These are phyloP conservation scores for Parafenestella ontariensis DNA, from an alignment of 2,329 filamentous ascomycete species.

Conservation along the genomic window DNA sequence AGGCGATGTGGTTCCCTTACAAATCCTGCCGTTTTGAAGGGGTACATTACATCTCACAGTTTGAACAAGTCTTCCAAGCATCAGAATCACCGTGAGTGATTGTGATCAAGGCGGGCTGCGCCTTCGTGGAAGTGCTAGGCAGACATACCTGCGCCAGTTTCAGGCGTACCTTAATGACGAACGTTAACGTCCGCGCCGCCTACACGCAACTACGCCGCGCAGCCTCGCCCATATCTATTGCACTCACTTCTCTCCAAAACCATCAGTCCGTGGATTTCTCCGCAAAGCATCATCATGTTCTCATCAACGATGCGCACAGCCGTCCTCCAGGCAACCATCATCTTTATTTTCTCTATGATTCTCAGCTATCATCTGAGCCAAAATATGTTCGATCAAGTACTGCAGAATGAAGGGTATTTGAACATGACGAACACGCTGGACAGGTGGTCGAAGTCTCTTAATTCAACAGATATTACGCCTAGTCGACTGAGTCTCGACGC, in stretches of 20 bases:
- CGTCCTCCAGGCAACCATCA: conserved; percentile 18
- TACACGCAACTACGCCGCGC: not conserved
- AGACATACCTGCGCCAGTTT: not conserved
- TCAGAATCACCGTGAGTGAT: no score
- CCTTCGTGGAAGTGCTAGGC: not conserved
- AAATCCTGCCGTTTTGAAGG: no score
- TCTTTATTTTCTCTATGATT: conserved; percentile 7
- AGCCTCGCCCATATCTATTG: not conserved
- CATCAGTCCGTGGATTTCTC: not conserved
- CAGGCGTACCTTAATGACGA: no score
- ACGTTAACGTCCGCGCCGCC: not conserved
- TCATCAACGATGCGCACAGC: conserved; percentile 17
- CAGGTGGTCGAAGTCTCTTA: not conserved
- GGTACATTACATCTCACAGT: no score
- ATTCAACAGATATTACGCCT: not conserved
- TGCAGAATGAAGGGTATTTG: conserved; percentile 5
- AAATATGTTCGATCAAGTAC: conserved; percentile 9
- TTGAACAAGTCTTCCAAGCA: not conserved
- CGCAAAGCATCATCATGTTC: conserved; percentile 3
- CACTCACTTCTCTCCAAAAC: not conserved
- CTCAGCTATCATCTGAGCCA: conserved; percentile 7
- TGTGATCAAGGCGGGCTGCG: no score
- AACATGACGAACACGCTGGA: conserved; percentile 2
- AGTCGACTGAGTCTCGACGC: not conserved
- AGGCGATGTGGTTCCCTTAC: no score